Base-by-base conservation (phyloP, 2,329 filamentous ascomycete genomes). In the Claviceps arundinis region DNA sequence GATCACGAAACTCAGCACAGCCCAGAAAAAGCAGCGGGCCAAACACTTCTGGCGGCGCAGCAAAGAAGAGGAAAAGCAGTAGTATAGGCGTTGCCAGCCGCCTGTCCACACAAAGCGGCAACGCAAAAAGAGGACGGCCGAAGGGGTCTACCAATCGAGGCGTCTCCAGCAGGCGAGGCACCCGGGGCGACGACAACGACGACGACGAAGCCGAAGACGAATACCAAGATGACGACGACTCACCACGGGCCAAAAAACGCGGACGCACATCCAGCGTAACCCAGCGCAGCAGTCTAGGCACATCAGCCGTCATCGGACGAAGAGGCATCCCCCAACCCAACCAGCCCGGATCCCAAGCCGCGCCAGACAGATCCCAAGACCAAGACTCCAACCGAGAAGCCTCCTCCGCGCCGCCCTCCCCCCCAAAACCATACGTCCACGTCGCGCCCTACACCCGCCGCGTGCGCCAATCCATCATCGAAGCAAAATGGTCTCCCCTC, bases 401-500 rank as follows among this genome's bases (percentile, higher is more conserved):
- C 30, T 50, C 48, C 7, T 30, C 48, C 4, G 22, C 34, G 9
- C 57, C 60, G 4, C 56, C 60, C 14, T 64, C 67, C 2, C 63
- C 65, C 2, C 52, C 54, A 58, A 70, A 55, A 37, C 62, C 64
- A 24, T 80, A 76, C 62, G 71, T 73, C 45, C 74, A 78, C 57
- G 66, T 84, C 48, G 69, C 72, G 6, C 65, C 77, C 14, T 70
- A 70, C 34, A 74, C 70, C 13, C 74, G 73, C 38, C 71, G 70
- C 43, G 70, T 88, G 44, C 77, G 81, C n/a, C 77, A 75, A 55
- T 74, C 77, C 30, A 77, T 74, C 40, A 85, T 94, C 53, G 75
- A 85, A 43, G 69, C 82, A 43, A 87, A 84, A 62, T 89, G 84
- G 84, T 69, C 72, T 2, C 71, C 77, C 5, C 71, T 87, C 5